Percentiles rank a stretch among this genome's conserved stretches.
Conservation (phyloP, 2,329 filamentous ascomycete genomes). For the Aspergillus neotritici region DNA sequence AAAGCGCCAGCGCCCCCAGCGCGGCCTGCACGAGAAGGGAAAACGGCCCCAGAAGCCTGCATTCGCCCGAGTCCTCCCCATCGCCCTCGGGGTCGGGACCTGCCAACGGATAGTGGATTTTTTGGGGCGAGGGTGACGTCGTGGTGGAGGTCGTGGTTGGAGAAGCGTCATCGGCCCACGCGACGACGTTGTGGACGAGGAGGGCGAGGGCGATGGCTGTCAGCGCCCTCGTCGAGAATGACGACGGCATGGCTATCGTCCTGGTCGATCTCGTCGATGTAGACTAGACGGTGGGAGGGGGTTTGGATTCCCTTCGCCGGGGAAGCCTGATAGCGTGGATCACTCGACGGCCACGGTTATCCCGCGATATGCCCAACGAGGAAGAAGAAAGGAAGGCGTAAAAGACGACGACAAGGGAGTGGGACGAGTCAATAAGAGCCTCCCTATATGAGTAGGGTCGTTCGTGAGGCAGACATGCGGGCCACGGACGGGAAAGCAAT, state of each 20-base stretch:
- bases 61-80: conserved; percentile 63
- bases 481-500: neutral
- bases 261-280: neutral
- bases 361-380: neutral
- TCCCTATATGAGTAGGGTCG: conserved; percentile 6
- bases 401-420: neutral
- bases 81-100: conserved; percentile 26
- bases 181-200: conserved; percentile 9
- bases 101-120: conserved; percentile 13
- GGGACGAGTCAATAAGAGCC: neutral
- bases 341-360: no score
- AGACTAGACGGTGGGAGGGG: neutral
- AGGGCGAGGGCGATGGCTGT: conserved; percentile 5
- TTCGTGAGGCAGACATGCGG: conserved; percentile 6
- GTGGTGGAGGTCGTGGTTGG: conserved; percentile 12
- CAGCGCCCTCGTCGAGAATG: conserved; percentile 1
- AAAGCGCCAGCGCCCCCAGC: conserved; percentile 73
- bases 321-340: no score
- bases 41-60: conserved; percentile 81
- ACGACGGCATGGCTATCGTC: conserved; percentile 5
- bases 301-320: no score
- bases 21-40: conserved; percentile 85
- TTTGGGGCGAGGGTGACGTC: conserved; percentile 16
- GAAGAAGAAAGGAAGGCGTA: neutral
- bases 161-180: conserved; percentile 9